Percentiles rank a stretch among this genome's conserved stretches.
Evolutionary conservation across 129 eudicot genomes (phyloP).

Genomic region (Daucus carota): DNA sequence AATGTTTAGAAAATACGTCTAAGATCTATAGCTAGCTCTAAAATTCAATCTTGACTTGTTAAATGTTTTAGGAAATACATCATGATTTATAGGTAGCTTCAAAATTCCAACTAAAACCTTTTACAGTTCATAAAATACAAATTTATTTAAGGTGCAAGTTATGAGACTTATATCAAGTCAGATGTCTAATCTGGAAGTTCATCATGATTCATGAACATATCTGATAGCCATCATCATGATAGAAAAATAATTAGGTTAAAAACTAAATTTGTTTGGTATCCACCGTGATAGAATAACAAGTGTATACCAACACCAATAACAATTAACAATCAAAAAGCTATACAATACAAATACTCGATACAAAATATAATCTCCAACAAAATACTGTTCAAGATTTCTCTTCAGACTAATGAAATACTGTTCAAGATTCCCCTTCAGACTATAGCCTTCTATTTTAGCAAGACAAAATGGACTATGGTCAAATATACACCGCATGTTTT

Average conservation of each 20-base stretch:
- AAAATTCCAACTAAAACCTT: background rate
- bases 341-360: background rate
- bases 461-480: no score
- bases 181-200: background rate
- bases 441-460: background rate
- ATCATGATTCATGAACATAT: background rate
- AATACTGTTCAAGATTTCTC: background rate
- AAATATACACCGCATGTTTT: no score
- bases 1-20: background rate
- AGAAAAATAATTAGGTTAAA: background rate
- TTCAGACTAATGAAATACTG: no score
- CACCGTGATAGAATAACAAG: background rate
- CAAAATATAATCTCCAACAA: background rate
- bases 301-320: background rate
- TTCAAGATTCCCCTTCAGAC: no score
- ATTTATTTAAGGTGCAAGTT: background rate
- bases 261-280: background rate
- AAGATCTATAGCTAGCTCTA: no score
- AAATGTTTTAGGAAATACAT: background rate
- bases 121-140: background rate
- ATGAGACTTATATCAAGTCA: background rate
- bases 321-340: background rate
- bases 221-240: background rate
- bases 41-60: background rate
- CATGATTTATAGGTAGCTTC: background rate